Evolutionary conservation across 768 basidiomycete genomes (phyloP).

Genomic region (Serendipita sp.): DNA sequence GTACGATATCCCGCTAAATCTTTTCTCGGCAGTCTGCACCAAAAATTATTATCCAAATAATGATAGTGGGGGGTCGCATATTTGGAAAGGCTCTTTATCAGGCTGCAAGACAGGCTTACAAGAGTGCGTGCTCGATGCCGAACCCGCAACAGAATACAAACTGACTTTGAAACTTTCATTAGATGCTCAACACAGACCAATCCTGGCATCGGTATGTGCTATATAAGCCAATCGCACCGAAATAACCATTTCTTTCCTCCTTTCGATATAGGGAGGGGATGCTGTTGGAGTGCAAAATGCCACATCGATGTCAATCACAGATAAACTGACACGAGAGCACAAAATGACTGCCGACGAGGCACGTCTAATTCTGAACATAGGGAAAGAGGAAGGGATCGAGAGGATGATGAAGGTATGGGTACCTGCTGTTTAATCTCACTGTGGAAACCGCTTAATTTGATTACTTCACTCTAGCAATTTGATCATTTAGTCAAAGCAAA

Average conservation of each 20-base stretch:
- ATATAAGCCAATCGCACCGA: neutral
- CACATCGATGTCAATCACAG: conserved; percentile 56
- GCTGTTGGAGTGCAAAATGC: conserved; percentile 61
- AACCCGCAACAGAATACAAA: neutral
- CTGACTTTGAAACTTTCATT: neutral
- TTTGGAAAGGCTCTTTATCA: conserved; percentile 84
- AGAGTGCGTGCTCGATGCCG: conserved; percentile 44
- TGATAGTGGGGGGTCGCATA: conserved; percentile 61
- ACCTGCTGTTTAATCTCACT: neutral
- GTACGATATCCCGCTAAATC: conserved; percentile 2
- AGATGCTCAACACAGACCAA: conserved; percentile 79
- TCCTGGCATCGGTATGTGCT: conserved; percentile 34
- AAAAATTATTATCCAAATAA: conserved; percentile 60
- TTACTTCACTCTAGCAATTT: conserved; percentile 46
- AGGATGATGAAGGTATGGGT: conserved; percentile 38
- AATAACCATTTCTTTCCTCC: neutral
- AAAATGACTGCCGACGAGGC: conserved; percentile 95
- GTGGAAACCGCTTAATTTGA: neutral
- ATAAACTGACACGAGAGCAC: conserved; percentile 69
- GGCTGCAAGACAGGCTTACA: conserved; percentile 80
- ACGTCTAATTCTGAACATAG: conserved; percentile 70
- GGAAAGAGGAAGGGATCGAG: conserved; percentile 43
- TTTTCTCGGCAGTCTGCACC: conserved; percentile 48
- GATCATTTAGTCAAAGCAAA: conserved; percentile 89
- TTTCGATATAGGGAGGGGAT: conserved; percentile 27